phyloP scores from a whole-genome alignment of 345 rosid genomes.

The Triadica sebifera region DNA sequence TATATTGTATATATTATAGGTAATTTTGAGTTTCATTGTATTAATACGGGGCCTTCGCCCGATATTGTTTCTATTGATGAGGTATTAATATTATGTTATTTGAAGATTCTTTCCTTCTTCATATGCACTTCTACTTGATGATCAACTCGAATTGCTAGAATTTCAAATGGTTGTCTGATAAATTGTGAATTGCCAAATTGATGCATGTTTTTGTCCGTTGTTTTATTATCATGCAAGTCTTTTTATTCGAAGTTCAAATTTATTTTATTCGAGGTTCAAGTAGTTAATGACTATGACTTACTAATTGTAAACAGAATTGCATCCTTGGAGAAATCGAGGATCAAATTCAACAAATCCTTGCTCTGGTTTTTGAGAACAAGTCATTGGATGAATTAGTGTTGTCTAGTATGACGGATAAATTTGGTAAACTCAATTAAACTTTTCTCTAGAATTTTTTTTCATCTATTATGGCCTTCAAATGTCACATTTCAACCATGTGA shows the following conservation, averaged over 20 bases:
- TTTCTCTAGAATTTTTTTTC: not conserved
- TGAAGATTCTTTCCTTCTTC: not conserved
- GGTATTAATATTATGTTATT: slow-evolving; percentile 39
- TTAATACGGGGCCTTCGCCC: slow-evolving; percentile 87
- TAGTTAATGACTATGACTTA: too few species aligned
- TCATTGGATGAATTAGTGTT: too few species aligned
- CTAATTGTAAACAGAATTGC: too few species aligned
- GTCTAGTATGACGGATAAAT: too few species aligned
- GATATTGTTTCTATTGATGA: slow-evolving; percentile 65
- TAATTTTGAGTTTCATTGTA: slow-evolving; percentile 64
- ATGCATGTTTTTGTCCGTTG: too few species aligned
- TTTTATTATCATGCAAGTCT: too few species aligned
- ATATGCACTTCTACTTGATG: not conserved
- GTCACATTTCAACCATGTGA: not conserved
- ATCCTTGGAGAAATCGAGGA: too few species aligned
- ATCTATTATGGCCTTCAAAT: not conserved
- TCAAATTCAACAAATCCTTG: too few species aligned
- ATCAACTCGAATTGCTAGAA: not conserved
- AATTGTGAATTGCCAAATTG: not conserved
- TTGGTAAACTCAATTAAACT: slow-evolving; percentile 2
- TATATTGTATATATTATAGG: slow-evolving; percentile 44
- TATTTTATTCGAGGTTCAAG: not conserved
- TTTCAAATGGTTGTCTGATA: not conserved
- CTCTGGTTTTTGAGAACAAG: too few species aligned
- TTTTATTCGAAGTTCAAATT: not conserved